A percentile compares a stretch with the other conserved stretches of the same genome.
Evolutionary conservation across 1,284 basidiomycete species (phyloP).

Genomic region (Laetiporus sulphureus): DNA sequence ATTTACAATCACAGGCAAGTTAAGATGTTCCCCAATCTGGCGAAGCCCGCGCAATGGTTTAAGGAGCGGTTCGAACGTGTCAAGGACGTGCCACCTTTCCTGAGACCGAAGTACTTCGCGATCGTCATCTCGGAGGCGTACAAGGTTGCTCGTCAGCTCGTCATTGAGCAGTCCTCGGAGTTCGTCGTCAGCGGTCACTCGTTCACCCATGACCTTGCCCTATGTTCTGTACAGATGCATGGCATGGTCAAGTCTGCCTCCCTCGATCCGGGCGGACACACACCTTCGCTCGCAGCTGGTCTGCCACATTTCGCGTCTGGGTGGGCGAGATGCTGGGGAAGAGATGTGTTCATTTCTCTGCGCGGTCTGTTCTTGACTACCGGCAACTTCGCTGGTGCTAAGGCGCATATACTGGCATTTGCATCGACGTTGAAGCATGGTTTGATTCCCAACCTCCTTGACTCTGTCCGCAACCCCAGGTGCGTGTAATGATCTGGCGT

Average conservation of each 20-base stretch:
- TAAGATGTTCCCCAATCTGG: slow-evolving; percentile 59
- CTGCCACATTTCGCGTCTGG: slow-evolving; percentile 86
- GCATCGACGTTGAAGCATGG: slow-evolving; percentile 85
- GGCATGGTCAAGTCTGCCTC: slow-evolving; percentile 86
- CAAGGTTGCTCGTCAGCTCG: slow-evolving; percentile 77
- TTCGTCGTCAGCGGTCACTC: slow-evolving; percentile 79
- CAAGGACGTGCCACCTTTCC: slow-evolving; percentile 72
- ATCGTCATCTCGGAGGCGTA: slow-evolving; percentile 86
- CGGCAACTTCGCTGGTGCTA: slow-evolving; percentile 82
- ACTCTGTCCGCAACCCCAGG: slow-evolving; percentile 80
- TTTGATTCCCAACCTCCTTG: slow-evolving; percentile 88
- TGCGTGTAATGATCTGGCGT: slow-evolving; percentile 29
- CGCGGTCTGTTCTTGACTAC: slow-evolving; percentile 90
- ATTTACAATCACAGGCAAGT: slow-evolving; percentile 69
- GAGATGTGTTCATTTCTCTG: slow-evolving; percentile 92
- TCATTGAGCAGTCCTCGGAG: slow-evolving; percentile 81
- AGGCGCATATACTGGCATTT: slow-evolving; percentile 84
- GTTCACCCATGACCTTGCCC: slow-evolving; percentile 86
- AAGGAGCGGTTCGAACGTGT: slow-evolving; percentile 79
- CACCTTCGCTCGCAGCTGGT: slow-evolving; percentile 88
- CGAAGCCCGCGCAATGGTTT: slow-evolving; percentile 74
- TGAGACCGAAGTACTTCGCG: slow-evolving; percentile 92
- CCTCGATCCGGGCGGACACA: slow-evolving; percentile 61
- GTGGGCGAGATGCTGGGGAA: slow-evolving; percentile 96
- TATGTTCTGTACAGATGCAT: slow-evolving; percentile 89